Conservation (phyloP, 2,329 filamentous ascomycete genomes). For the Nothophoma quercina region DNA sequence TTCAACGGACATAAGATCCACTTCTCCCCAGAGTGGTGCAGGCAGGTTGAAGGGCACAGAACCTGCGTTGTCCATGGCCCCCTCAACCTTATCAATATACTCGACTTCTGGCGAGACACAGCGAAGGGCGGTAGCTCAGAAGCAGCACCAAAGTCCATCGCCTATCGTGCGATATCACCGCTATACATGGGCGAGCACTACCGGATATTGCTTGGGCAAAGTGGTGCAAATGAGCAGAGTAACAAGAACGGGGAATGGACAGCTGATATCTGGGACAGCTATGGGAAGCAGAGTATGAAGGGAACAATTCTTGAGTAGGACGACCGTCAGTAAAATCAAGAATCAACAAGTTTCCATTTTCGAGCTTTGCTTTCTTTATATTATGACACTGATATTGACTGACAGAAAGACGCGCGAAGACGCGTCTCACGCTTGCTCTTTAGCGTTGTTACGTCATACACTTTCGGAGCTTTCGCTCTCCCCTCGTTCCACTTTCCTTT, state of each 20-base stretch:
- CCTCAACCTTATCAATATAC: conserved; percentile 67
- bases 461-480: no score
- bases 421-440: no score
- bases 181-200: conserved; percentile 44
- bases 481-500: conserved; percentile 9
- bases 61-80: conserved; percentile 87
- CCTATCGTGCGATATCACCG: conserved; percentile 43
- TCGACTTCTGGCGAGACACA: conserved; percentile 46
- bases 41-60: conserved; percentile 74
- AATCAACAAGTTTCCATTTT: no score
- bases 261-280: conserved; percentile 43
- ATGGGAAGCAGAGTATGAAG: conserved; percentile 43
- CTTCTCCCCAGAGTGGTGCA: conserved; percentile 75
- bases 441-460: no score
- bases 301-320: conserved; percentile 35
- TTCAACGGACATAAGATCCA: conserved; percentile 96
- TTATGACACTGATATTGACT: no score
- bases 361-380: no score
- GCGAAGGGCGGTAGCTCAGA: conserved; percentile 20
- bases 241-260: conserved; percentile 24
- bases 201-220: conserved; percentile 33
- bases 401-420: no score
- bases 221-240: not conserved
- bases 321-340: no score
- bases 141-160: conserved; percentile 35